These are phyloP conservation scores for Scedosporium aurantiacum DNA, from an alignment of 2,329 filamentous ascomycete species.

Conservation along the genomic window DNA sequence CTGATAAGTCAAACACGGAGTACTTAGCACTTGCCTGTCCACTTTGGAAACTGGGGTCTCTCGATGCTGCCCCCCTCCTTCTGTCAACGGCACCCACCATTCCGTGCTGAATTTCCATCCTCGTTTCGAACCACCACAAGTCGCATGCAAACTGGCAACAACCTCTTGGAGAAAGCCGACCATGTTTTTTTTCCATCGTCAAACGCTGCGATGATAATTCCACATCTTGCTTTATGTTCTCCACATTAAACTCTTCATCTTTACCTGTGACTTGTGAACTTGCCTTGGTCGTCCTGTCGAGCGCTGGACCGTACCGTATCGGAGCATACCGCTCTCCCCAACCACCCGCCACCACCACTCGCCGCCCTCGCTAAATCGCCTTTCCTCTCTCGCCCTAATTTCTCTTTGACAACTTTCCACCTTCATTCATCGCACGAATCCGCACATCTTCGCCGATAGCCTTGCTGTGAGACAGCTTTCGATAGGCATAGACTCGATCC, in stretches of 20 bases:
- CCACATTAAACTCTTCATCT: background rate
- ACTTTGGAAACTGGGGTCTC: background rate
- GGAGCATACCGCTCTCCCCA: background rate
- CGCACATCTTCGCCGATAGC: background rate
- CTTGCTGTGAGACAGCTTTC: background rate
- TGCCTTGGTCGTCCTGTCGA: background rate
- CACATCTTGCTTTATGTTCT: background rate
- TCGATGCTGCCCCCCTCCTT: constrained; percentile 1
- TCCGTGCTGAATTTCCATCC: background rate
- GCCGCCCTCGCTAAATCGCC: background rate
- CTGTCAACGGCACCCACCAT: background rate
- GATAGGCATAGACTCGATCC: background rate
- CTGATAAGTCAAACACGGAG: background rate
- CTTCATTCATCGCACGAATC: background rate
- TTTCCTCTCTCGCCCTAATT: background rate
- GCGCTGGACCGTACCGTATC: background rate
- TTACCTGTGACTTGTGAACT: background rate
- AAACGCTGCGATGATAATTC: background rate
- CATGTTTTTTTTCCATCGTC: background rate
- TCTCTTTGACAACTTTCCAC: background rate
- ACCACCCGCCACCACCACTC: background rate
- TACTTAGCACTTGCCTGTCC: background rate
- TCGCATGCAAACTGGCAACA: background rate
- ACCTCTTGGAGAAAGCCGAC: background rate
- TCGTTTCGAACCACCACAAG: background rate